A percentile compares a stretch with the other conserved stretches of the same genome.
Evolutionary conservation across 768 basidiomycete species (phyloP).

Genomic region (Chlorophyllum brunneum): DNA sequence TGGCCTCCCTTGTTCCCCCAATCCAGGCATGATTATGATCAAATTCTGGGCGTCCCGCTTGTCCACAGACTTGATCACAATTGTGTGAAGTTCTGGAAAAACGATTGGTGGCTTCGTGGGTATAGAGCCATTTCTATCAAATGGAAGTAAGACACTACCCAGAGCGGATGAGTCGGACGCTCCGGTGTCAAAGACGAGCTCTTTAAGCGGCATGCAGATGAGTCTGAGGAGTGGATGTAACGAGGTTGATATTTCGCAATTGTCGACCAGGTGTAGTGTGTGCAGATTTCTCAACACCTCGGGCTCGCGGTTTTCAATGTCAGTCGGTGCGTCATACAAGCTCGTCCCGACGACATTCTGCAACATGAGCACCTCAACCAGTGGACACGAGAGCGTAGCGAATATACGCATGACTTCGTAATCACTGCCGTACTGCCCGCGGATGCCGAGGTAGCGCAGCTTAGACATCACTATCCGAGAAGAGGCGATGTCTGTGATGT

Average conservation of each 20-base stretch:
- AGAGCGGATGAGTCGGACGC: conserved; percentile 7
- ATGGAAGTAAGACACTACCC: conserved; percentile 5
- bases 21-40: conserved; percentile 5
- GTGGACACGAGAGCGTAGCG: conserved; percentile 5
- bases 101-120: conserved; percentile 4
- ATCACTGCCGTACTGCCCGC: conserved; percentile 10
- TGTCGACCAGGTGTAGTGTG: conserved; percentile 4
- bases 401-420: conserved; percentile 11
- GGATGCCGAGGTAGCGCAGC: conserved; percentile 8
- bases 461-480: conserved; percentile 8
- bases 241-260: conserved; percentile 7
- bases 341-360: conserved; percentile 10
- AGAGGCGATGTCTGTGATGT: conserved; percentile 5
- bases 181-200: conserved; percentile 11
- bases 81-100: conserved; percentile 3
- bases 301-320: conserved; percentile 4
- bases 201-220: not conserved
- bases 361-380: conserved; percentile 8
- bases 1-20: not conserved
- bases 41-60: conserved; percentile 8
- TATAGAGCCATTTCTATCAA: not conserved
- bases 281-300: not conserved
- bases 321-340: conserved; percentile 2
- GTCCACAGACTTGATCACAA: conserved; percentile 6
- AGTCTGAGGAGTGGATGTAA: not conserved